phyloP scores from a whole-genome alignment of 2,329 filamentous ascomycete species.

The Penicillium corylophilum region DNA sequence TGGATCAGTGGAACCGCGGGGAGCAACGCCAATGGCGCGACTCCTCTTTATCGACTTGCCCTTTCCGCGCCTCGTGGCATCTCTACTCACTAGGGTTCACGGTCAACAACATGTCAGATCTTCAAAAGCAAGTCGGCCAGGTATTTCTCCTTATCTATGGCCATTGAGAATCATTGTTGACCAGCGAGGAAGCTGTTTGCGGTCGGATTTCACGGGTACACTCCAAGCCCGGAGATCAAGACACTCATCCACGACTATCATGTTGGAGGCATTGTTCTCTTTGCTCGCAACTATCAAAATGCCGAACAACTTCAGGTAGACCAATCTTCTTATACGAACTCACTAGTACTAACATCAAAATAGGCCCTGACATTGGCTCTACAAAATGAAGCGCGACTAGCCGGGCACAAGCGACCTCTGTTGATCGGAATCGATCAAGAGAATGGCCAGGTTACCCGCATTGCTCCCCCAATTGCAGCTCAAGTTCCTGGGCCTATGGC shows the following conservation, averaged over 20 bases:
- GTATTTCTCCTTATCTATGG: slow-evolving; percentile 15
- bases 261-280: slow-evolving; percentile 44
- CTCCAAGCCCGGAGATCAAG: slow-evolving; percentile 43
- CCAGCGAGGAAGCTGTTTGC: slow-evolving; percentile 40
- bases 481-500: slow-evolving; percentile 48
- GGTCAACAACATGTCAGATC: slow-evolving; percentile 5
- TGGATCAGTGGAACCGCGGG: slow-evolving; percentile 4
- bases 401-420: slow-evolving; percentile 41
- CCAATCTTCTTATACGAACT: neutral
- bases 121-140: slow-evolving; percentile 37
- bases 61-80: neutral
- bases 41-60: neutral
- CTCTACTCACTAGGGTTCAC: neutral
- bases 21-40: neutral
- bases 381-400: slow-evolving; percentile 40
- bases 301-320: slow-evolving; percentile 39
- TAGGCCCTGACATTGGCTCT: slow-evolving; percentile 36
- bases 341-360: neutral
- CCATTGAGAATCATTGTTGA: neutral
- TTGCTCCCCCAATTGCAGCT: slow-evolving; percentile 40
- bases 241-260: slow-evolving; percentile 43
- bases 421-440: slow-evolving; percentile 50
- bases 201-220: slow-evolving; percentile 44
- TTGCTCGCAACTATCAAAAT: slow-evolving; percentile 43
- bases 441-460: slow-evolving; percentile 46